phyloP scores from a whole-genome alignment of 371 early-diverging fungal genomes.

The Gilbertella persicaria region DNA sequence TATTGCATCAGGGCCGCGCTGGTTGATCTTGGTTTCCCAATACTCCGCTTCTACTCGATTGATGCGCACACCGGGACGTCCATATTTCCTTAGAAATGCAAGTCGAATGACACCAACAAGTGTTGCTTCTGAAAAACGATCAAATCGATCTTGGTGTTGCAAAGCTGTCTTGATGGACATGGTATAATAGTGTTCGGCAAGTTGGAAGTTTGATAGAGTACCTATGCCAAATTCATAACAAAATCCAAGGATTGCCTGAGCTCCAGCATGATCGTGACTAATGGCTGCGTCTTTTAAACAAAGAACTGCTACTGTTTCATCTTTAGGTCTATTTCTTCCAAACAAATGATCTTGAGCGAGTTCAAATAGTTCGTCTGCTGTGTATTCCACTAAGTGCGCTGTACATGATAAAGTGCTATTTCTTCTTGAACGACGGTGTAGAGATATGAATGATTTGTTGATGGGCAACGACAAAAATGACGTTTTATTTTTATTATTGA shows the following conservation, averaged over 20 bases:
- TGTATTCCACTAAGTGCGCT: background rate
- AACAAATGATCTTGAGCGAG: slow-evolving; percentile 53
- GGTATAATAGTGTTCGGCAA: slow-evolving; percentile 59
- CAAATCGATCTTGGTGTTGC: background rate
- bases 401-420: background rate
- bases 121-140: slow-evolving; percentile 24
- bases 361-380: slow-evolving; percentile 25
- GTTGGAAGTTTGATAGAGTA: slow-evolving; percentile 43
- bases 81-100: slow-evolving; percentile 71
- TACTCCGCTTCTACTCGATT: slow-evolving; percentile 65
- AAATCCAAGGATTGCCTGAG: slow-evolving; percentile 57
- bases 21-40: slow-evolving; percentile 38
- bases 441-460: background rate
- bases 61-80: slow-evolving; percentile 70
- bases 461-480: background rate
- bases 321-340: slow-evolving; percentile 52
- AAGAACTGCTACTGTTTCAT: slow-evolving; percentile 47
- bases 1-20: slow-evolving; percentile 32
- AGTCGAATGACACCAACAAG: slow-evolving; percentile 58
- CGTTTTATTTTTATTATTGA: background rate
- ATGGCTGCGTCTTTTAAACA: slow-evolving; percentile 39
- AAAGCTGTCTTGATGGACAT: slow-evolving; percentile 20
- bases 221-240: slow-evolving; percentile 81
- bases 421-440: background rate
- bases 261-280: slow-evolving; percentile 40